phyloP scores from a whole-genome alignment of 148 eudicot species.

The Rheum nobile region DNA sequence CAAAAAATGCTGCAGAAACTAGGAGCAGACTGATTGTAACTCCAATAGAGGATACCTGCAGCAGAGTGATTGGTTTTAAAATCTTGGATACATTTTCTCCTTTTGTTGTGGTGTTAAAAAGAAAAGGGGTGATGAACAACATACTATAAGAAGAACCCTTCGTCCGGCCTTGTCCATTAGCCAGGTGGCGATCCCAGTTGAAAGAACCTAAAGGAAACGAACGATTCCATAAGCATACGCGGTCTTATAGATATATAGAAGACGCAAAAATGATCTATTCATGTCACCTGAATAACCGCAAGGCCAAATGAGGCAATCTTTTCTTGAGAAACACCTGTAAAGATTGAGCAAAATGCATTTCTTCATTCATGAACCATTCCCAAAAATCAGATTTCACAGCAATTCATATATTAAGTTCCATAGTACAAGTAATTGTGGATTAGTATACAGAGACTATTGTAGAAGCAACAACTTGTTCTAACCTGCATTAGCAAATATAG shows the following conservation, averaged over 20 bases:
- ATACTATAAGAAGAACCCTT: constrained; percentile 55
- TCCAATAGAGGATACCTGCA: constrained; percentile 10
- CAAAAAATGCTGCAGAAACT: constrained; percentile 56
- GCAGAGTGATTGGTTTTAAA: not conserved
- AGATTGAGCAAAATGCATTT: not conserved
- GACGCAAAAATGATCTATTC: not conserved
- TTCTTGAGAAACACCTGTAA: constrained; percentile 58
- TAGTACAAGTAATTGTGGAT: not conserved
- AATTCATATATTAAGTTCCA: not conserved
- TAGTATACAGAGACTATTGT: not conserved
- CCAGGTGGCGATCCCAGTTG: constrained; percentile 63
- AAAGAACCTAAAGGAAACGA: constrained; percentile 39
- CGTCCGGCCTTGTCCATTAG: constrained; percentile 86
- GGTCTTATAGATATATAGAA: not conserved
- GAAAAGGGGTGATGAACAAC: constrained; percentile 11
- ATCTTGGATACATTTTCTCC: not conserved
- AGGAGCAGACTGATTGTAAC: constrained; percentile 10
- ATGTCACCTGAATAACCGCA: constrained; percentile 65
- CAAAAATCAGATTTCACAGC: too few species aligned
- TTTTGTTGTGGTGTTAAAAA: constrained; percentile 22
- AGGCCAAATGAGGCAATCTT: constrained; percentile 70
- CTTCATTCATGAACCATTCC: not conserved
- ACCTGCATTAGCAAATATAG: constrained; percentile 79
- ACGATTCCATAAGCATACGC: not conserved
- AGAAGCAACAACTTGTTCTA: constrained; percentile 7